phyloP scores from a whole-genome alignment of 2,329 filamentous ascomycete species.

The Talaromyces atroroseus region DNA sequence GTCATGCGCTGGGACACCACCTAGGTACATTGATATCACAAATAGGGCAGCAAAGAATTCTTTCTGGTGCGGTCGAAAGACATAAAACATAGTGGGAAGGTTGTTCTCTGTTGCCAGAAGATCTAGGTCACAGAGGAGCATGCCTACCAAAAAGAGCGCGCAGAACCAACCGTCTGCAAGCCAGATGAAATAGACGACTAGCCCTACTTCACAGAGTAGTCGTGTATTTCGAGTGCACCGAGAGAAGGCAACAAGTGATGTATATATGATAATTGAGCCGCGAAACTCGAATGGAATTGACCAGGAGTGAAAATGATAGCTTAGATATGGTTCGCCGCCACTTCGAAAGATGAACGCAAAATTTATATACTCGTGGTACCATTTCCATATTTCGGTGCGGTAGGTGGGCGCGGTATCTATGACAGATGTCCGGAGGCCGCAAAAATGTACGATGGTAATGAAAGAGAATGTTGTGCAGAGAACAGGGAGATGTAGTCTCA shows the following conservation, averaged over 20 bases:
- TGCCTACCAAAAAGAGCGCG: slow-evolving; percentile 57
- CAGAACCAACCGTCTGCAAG: slow-evolving; percentile 60
- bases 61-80: slow-evolving; percentile 45
- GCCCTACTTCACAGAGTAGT: slow-evolving; percentile 47
- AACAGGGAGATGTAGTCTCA: slow-evolving; percentile 48
- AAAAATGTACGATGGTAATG: slow-evolving; percentile 49
- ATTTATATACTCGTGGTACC: slow-evolving; percentile 57
- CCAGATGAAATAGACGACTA: slow-evolving; percentile 63
- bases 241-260: slow-evolving; percentile 52
- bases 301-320: slow-evolving; percentile 57
- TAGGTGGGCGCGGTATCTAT: slow-evolving; percentile 26
- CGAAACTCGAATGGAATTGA: slow-evolving; percentile 60
- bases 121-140: slow-evolving; percentile 59
- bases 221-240: slow-evolving; percentile 51
- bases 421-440: slow-evolving; percentile 45
- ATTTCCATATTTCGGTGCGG: slow-evolving; percentile 47
- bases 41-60: slow-evolving; percentile 52
- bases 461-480: slow-evolving; percentile 52
- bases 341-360: slow-evolving; percentile 62
- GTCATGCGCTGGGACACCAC: slow-evolving; percentile 54
- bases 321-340: slow-evolving; percentile 53
- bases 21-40: slow-evolving; percentile 50
- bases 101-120: slow-evolving; percentile 46
- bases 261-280: slow-evolving; percentile 61
- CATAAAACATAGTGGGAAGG: slow-evolving; percentile 47